Evolutionary conservation across 352 stramenopile species (phyloP), one percentile per base, ranked within the genome.

Genomic region (Phytopythium helicoides): DNA sequence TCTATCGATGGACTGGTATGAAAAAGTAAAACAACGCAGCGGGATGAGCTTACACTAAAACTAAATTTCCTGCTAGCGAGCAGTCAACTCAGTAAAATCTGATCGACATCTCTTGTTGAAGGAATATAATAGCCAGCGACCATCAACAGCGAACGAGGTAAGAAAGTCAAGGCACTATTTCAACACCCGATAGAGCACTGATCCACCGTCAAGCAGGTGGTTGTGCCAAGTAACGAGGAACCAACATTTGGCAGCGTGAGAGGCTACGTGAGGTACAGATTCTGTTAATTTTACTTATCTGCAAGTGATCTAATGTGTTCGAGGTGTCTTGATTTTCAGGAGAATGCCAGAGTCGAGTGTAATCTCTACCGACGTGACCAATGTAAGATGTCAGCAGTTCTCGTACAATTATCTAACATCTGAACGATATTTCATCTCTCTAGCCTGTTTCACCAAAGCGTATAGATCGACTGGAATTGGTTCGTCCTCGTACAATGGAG

Each of bases 201-300:
- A 33, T 9, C 9, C 28, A 33, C 9, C 9, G 28, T 33, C 9
- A 9, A 33, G 5, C 28, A 33, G 28, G 28, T 9, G 9, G 28
- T 33, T 33, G 28, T 9, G 9, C 28, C 5, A 33, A 33, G 28
- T 33, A 14, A 6, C 6, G 47, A 53, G 8, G 22, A 34, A 4
- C 31, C 31, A 33, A 33, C 26, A 19, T 44, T 53, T 16, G 33
- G 19, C 4, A 62, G 63, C 15, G 48, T 81, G 8, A 56, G 70
- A 40, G 77, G 74, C 23, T 81, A 81, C 51, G 74, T 85, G 33
- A 76, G 74, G 77, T 88, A 54, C 22, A n/a, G 4, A 22, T 12
- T 25, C 16, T n/a, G 1, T 38, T 31, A 31, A 23, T 8, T 35
- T 12, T 50, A 18, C 23, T 33, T 1, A 21, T 36, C 40, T 16